These are phyloP conservation scores for Plasmodium berghei DNA, from an alignment of 169 alveolate genomes.

Conservation along the genomic window DNA sequence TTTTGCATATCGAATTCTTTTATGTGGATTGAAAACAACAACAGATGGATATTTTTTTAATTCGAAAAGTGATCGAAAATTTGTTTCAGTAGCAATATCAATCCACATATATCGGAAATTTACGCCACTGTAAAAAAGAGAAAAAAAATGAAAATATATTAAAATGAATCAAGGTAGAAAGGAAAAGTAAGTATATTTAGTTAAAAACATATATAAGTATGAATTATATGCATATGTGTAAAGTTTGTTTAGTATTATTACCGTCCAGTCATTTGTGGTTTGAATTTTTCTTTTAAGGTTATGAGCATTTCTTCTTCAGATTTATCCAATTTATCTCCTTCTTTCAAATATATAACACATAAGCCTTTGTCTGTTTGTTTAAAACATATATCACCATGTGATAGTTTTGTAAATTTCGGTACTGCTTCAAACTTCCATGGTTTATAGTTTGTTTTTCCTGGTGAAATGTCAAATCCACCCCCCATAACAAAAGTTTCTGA, in stretches of 20 bases:
- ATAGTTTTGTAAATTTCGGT: slow-evolving; percentile 88
- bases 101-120: slow-evolving; percentile 91
- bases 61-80: slow-evolving; percentile 83
- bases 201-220: background rate
- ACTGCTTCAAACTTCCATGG: slow-evolving; percentile 89
- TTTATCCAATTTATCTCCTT: slow-evolving; percentile 80
- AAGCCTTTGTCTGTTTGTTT: slow-evolving; percentile 85
- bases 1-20: slow-evolving; percentile 84
- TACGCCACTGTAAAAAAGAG: slow-evolving; percentile 78
- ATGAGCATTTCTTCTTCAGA: slow-evolving; percentile 88
- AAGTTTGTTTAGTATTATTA: background rate
- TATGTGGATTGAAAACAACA: slow-evolving; percentile 88
- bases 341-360: slow-evolving; percentile 88
- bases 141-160: background rate
- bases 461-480: slow-evolving; percentile 91
- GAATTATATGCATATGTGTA: no score
- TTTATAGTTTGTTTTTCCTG: slow-evolving; percentile 86
- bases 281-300: slow-evolving; percentile 85
- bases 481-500: slow-evolving; percentile 97
- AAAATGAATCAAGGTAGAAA: background rate
- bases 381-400: slow-evolving; percentile 91
- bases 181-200: background rate
- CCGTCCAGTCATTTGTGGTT: slow-evolving; percentile 87
- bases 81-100: slow-evolving; percentile 84
- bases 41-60: slow-evolving; percentile 85